phyloP scores from a whole-genome alignment of 305 asterid genomes.

The Fraxinus platypoda region DNA sequence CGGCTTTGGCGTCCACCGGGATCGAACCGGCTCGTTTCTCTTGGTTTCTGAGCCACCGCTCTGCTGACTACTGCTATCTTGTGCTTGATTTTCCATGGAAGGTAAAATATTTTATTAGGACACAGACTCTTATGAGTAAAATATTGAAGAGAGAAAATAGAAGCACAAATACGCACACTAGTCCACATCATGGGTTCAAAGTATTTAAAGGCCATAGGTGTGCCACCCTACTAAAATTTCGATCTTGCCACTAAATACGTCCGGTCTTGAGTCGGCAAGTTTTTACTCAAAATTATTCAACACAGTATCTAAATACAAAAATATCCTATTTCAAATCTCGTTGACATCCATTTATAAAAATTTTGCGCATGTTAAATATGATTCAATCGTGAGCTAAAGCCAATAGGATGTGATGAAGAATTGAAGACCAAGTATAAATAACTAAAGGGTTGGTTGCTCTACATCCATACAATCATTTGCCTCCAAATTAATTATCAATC shows the following conservation, averaged over 20 bases:
- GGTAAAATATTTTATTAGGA: not conserved
- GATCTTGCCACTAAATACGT: constrained; percentile 6
- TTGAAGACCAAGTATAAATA: not conserved
- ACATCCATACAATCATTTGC: not conserved
- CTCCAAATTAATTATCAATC: not conserved
- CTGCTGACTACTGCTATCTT: constrained; percentile 14
- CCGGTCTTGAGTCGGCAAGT: not conserved
- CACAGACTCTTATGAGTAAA: not conserved
- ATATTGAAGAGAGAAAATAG: not conserved
- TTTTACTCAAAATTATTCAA: no score
- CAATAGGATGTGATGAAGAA: not conserved
- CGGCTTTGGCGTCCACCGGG: constrained; percentile 84
- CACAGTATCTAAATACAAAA: not conserved
- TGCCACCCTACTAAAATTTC: constrained; percentile 23
- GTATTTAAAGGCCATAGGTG: constrained; percentile 25
- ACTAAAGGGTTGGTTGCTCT: not conserved
- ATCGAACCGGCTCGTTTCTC: constrained; percentile 52
- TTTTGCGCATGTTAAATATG: not conserved
- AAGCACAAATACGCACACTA: not conserved
- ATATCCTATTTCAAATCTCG: not conserved
- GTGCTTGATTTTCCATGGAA: constrained; percentile 26
- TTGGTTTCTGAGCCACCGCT: constrained; percentile 25
- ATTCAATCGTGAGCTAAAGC: no score
- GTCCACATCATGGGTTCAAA: constrained; percentile 21
- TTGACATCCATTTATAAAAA: not conserved